Percentiles rank a stretch among this genome's conserved stretches.
Evolutionary conservation across 192 early-diverging fungal species (phyloP).

Genomic region (Podila horticola): DNA sequence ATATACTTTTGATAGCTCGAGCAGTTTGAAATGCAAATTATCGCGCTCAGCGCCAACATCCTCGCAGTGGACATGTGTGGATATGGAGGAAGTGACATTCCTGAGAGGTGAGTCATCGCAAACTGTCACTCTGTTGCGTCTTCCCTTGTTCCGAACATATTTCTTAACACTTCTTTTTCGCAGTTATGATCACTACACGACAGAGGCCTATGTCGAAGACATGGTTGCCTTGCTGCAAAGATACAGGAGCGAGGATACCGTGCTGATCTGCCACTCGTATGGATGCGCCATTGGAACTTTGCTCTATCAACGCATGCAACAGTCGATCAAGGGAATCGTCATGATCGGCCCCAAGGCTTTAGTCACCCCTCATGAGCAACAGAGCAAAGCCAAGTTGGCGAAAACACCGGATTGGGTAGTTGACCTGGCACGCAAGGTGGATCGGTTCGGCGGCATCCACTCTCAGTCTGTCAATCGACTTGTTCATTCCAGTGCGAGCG

Average conservation of each 20-base stretch:
- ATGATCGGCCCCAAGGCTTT: constrained; percentile 62
- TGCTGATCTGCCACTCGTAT: constrained; percentile 67
- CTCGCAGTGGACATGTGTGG: constrained; percentile 65
- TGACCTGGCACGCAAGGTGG: constrained; percentile 52
- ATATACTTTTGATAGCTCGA: constrained; percentile 44
- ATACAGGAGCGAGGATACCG: constrained; percentile 57
- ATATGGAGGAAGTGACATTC: constrained; percentile 64
- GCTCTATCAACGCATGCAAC: constrained; percentile 28
- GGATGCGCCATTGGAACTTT: constrained; percentile 61
- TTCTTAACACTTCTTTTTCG: background rate
- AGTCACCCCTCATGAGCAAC: constrained; percentile 50
- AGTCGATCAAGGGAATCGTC: constrained; percentile 57
- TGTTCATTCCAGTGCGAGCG: constrained; percentile 46
- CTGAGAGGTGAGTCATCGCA: constrained; percentile 47
- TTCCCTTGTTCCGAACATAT: background rate
- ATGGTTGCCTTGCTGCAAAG: constrained; percentile 52
- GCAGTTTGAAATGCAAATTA: constrained; percentile 67
- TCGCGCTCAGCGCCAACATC: constrained; percentile 65
- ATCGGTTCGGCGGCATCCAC: constrained; percentile 60
- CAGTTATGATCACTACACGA: constrained; percentile 60
- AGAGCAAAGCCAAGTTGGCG: constrained; percentile 25
- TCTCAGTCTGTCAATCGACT: constrained; percentile 59
- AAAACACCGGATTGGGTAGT: constrained; percentile 60
- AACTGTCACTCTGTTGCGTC: background rate
- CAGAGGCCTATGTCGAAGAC: constrained; percentile 57